Percentiles rank a stretch among this genome's conserved stretches.
Conservation (phyloP, 1,284 basidiomycete species). For the Sporisorium exsertum region DNA sequence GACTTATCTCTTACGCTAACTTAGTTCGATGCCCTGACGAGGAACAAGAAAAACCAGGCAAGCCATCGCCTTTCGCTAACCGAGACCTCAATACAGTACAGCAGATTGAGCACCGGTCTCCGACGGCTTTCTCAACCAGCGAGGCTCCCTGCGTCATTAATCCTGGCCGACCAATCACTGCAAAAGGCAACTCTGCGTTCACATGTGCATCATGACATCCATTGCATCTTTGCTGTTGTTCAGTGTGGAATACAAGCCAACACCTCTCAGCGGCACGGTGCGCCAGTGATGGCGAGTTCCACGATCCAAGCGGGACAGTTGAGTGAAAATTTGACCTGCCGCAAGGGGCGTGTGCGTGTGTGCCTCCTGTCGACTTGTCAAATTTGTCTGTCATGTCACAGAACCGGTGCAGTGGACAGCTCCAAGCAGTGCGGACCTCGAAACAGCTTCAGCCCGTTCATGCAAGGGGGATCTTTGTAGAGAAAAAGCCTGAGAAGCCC, state of each 20-base stretch:
- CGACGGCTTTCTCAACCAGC: no score
- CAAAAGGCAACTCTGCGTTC: no score
- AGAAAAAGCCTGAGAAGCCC: no score
- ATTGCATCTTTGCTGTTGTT: not conserved
- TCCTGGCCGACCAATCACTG: no score
- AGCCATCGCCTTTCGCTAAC: no score
- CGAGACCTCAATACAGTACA: no score
- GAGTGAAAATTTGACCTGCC: not conserved
- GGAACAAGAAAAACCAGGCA: no score
- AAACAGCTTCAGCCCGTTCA: not conserved
- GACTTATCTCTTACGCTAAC: no score
- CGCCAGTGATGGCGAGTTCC: not conserved
- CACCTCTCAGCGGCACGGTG: not conserved
- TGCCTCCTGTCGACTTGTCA: not conserved
- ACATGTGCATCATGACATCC: not conserved
- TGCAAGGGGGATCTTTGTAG: not conserved
- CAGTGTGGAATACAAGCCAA: not conserved
- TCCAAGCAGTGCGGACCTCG: not conserved
- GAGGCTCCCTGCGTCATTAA: not conserved
- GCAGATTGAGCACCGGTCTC: no score
- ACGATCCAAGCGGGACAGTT: not conserved
- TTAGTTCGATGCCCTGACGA: no score
- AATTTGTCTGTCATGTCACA: not conserved
- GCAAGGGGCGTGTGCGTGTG: not conserved
- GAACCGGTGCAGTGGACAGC: not conserved